These are phyloP conservation scores for Carpinus viminea DNA, from an alignment of 306 rosid genomes.

Conservation along the genomic window DNA sequence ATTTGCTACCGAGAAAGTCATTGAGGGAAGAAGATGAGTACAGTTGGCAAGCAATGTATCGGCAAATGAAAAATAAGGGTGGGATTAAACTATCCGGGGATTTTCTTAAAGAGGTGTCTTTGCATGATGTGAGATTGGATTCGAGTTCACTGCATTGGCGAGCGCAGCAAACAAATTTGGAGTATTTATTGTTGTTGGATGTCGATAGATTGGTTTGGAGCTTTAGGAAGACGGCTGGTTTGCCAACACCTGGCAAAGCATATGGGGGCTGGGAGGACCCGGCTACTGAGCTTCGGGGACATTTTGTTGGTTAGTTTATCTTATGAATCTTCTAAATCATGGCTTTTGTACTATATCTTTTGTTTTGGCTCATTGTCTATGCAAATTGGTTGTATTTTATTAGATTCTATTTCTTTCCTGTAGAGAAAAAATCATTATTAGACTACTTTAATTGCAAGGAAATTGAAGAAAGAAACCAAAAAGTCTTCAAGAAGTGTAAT, in stretches of 20 bases:
- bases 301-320: conserved; percentile 72
- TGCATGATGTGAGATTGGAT: conserved; percentile 64
- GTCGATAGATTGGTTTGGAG: conserved; percentile 76
- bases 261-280: conserved; percentile 73
- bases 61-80: conserved; percentile 48
- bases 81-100: conserved; percentile 35
- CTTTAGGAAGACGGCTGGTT: conserved; percentile 75
- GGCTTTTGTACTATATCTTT: not conserved
- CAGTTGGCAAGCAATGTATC: conserved; percentile 65
- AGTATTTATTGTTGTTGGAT: conserved; percentile 76
- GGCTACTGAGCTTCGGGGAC: conserved; percentile 68
- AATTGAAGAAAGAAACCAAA: not conserved
- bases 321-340: conserved; percentile 6
- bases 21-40: conserved; percentile 45
- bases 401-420: conserved; percentile 1
- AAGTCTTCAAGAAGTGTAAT: not conserved
- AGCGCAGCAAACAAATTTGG: conserved; percentile 76
- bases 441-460: not conserved
- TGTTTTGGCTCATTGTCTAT: not conserved
- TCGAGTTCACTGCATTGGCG: conserved; percentile 47
- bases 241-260: conserved; percentile 65
- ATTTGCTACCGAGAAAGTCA: conserved; percentile 62
- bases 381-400: not conserved
- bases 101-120: conserved; percentile 65
- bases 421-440: not conserved